Evolutionary conservation across 495 filamentous ascomycete species (phyloP), one percentile per base, ranked within the genome.

Genomic region (Penicillium salamii): DNA sequence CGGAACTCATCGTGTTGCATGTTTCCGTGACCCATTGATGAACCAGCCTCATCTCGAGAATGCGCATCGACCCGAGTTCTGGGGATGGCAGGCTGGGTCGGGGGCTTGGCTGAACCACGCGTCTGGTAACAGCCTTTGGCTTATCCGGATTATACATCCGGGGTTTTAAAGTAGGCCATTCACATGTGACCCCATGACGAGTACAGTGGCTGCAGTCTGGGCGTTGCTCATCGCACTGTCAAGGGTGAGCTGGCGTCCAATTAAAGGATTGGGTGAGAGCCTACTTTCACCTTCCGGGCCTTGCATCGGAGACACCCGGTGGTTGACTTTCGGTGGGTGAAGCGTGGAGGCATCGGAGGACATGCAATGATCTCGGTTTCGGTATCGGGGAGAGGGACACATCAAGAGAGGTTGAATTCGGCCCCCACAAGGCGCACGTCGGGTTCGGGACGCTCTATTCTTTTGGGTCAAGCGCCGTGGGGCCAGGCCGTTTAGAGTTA

Each of bases 251-350:
- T 42, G 33, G 37, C 12, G 42, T 33, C 15, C 9, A 8, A 19
- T 41, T 42, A 19, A n/a, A 5, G 11, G 31, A 12, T 3, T 3
- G 5, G 18, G 3, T 11, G 12, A 29, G 13, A 9, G 18, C 49
- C 46, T 42, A 69, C 72, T 65, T 71, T 71, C 58, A 75, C 68
- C 41, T 72, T 73, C 4, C 75, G 58, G 38, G 64, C 52, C 56
- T 76, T 78, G 56, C 75, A 78, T 24, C 74, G 66, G n/a, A 67
- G 51, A 49, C 75, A 78, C 0, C 75, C 75, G 5, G 49, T 66
- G 6, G 69, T 61, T 5, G 74, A 77, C 45, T 77, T 76, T 15
- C 62, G 68, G 47, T 76, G 71, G 37, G 26, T 61, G 18, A 57
- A 37, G n/a, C 48, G 51, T 7, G 54, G 58, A 18, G 54, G 54